Conservation (phyloP, 1,284 basidiomycete species). For the Abortiporus biennis region DNA sequence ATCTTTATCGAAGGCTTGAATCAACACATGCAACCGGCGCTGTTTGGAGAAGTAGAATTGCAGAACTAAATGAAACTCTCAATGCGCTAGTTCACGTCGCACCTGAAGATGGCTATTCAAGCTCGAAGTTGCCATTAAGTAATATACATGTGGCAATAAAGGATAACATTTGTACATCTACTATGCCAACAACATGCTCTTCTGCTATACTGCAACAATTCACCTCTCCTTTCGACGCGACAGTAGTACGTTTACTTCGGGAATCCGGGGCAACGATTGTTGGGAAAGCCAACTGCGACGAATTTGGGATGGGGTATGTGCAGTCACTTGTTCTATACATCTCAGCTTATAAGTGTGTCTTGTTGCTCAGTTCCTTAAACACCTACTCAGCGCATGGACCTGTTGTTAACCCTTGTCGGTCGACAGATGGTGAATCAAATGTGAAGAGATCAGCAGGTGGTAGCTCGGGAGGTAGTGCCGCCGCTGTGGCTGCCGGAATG, state of each 20-base stretch:
- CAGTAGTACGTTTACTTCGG: constrained; percentile 66
- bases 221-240: constrained; percentile 81
- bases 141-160: constrained; percentile 66
- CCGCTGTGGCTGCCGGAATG: constrained; percentile 72
- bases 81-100: constrained; percentile 43
- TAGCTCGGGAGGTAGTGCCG: constrained; percentile 81
- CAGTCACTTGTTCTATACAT: constrained; percentile 2
- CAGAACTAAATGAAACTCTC: constrained; percentile 30
- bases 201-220: constrained; percentile 75
- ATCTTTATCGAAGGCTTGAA: constrained; percentile 3
- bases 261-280: constrained; percentile 66
- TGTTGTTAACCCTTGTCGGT: constrained; percentile 68
- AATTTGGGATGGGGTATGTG: constrained; percentile 95
- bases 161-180: constrained; percentile 77
- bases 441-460: constrained; percentile 67
- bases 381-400: constrained; percentile 66
- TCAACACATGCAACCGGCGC: background rate
- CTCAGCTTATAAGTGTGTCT: background rate
- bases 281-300: constrained; percentile 95
- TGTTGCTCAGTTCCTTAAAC: constrained; percentile 78
- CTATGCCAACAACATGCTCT: constrained; percentile 73
- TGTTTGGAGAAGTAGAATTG: background rate
- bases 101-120: constrained; percentile 5
- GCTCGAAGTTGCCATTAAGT: constrained; percentile 25
- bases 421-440: constrained; percentile 21